A percentile compares a stretch with the other conserved stretches of the same genome.
phyloP scores from a whole-genome alignment of 2,329 filamentous ascomycete genomes.

The Clarireedia sp. region DNA sequence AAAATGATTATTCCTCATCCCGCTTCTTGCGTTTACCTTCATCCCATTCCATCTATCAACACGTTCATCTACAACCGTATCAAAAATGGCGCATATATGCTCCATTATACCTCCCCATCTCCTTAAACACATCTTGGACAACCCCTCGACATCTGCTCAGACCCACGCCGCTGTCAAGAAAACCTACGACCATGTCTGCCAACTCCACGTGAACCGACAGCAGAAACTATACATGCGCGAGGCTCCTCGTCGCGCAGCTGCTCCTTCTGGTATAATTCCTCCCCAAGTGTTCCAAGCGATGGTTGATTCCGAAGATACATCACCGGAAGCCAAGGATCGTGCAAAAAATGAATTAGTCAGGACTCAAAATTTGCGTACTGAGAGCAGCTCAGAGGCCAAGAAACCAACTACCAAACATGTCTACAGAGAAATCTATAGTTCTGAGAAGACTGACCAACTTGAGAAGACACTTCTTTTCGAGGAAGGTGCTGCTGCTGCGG shows the following conservation, averaged over 20 bases:
- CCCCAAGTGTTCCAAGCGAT: not conserved
- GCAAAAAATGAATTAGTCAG: not conserved
- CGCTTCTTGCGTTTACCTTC: not conserved
- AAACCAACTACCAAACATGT: not conserved
- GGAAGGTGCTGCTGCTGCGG: slow-evolving; percentile 4
- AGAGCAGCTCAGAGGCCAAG: not conserved
- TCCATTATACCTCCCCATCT: not conserved
- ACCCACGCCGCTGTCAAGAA: not conserved
- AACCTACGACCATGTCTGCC: not conserved
- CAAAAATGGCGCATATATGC: not conserved
- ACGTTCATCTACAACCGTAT: not conserved
- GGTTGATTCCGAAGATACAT: not conserved
- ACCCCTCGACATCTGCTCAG: not conserved
- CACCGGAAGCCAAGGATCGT: not conserved
- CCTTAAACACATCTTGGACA: not conserved
- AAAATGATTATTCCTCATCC: too few relatives aligned
- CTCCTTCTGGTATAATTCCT: not conserved
- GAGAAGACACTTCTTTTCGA: slow-evolving; percentile 11
- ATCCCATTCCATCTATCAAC: not conserved
- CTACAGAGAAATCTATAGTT: slow-evolving; percentile 1
- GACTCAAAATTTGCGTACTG: not conserved
- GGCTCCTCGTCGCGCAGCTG: not conserved
- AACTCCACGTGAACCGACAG: not conserved
- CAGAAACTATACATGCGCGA: not conserved
- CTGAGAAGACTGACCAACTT: slow-evolving; percentile 11